Evolutionary conservation across 2,329 filamentous ascomycete genomes (phyloP).

Genomic region (Rhinocladiella mackenziei): DNA sequence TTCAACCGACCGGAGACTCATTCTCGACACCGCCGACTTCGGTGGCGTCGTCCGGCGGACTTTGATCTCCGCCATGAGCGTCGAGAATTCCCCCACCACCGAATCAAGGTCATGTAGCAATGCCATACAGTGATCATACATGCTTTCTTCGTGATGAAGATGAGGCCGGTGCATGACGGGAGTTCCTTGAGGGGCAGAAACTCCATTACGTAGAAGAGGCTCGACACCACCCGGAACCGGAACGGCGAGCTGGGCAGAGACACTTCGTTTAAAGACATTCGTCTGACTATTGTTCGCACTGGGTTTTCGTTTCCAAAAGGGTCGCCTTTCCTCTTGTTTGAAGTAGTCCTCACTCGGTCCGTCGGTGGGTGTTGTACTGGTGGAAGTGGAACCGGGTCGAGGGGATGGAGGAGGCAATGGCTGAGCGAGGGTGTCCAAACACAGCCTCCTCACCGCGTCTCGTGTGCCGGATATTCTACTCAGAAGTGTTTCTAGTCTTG

Average conservation of each 20-base stretch:
- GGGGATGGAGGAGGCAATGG: slow-evolving; percentile 33
- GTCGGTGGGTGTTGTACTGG: slow-evolving; percentile 31
- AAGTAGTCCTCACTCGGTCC: slow-evolving; percentile 36
- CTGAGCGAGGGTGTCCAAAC: slow-evolving; percentile 65
- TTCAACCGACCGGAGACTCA: slow-evolving; percentile 77
- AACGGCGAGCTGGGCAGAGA: slow-evolving; percentile 52
- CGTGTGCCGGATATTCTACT: slow-evolving; percentile 81
- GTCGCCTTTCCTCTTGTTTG: slow-evolving; percentile 54
- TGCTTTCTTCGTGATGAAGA: slow-evolving; percentile 53
- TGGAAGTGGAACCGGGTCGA: slow-evolving; percentile 16
- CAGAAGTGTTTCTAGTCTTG: slow-evolving; percentile 76
- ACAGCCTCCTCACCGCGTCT: slow-evolving; percentile 80
- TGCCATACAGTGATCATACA: slow-evolving; percentile 78
- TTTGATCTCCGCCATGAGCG: slow-evolving; percentile 73
- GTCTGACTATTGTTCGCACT: slow-evolving; percentile 46
- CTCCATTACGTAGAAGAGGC: slow-evolving; percentile 21
- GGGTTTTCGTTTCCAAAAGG: slow-evolving; percentile 91
- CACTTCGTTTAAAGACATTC: slow-evolving; percentile 46
- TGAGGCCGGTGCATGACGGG: slow-evolving; percentile 2
- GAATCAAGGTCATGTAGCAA: slow-evolving; percentile 80
- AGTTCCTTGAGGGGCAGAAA: slow-evolving; percentile 19
- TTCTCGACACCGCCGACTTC: slow-evolving; percentile 51
- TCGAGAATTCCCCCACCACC: slow-evolving; percentile 77
- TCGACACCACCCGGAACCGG: slow-evolving; percentile 41
- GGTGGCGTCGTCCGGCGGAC: slow-evolving; percentile 62